Conservation (phyloP, 352 stramenopile species). For the Pythium vanterpoolii region DNA sequence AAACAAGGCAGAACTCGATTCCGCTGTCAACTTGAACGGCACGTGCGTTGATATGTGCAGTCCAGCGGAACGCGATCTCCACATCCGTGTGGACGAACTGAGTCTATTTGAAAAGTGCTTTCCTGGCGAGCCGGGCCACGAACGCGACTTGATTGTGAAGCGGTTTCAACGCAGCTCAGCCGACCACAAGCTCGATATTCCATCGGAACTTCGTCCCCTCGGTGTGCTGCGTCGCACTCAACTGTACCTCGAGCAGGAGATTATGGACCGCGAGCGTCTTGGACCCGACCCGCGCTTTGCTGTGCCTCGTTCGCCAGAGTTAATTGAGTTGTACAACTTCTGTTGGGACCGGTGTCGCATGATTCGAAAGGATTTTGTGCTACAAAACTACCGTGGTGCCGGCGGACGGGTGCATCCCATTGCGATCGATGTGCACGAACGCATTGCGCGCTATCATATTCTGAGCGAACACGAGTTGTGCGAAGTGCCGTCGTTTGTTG, state of each 20-base stretch:
- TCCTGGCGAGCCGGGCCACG: conserved; percentile 44
- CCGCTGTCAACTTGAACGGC: conserved; percentile 67
- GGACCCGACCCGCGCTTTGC: conserved; percentile 71
- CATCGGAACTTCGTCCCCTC: conserved; percentile 72
- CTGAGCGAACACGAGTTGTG: conserved; percentile 94
- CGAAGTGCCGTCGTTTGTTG: conserved; percentile 77
- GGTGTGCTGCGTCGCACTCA: conserved; percentile 76
- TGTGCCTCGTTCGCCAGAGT: conserved; percentile 58
- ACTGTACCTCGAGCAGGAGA: conserved; percentile 81
- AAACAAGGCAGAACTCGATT: conserved; percentile 58
- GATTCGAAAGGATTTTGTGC: conserved; percentile 95
- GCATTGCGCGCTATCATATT: conserved; percentile 94
- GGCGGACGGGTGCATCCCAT: conserved; percentile 91
- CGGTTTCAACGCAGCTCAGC: conserved; percentile 85
- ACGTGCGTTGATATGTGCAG: conserved; percentile 86
- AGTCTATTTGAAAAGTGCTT: conserved; percentile 86
- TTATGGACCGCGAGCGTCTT: conserved; percentile 76
- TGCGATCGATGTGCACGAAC: conserved; percentile 92
- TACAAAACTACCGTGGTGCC: conserved; percentile 95
- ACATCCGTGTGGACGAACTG: conserved; percentile 84
- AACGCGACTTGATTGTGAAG: conserved; percentile 82
- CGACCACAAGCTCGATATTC: conserved; percentile 84
- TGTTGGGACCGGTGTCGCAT: conserved; percentile 96
- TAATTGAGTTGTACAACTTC: conserved; percentile 95
- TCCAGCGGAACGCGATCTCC: conserved; percentile 70